These are phyloP conservation scores for Eremochloa ophiuroides DNA, from an alignment of 176 grass and related monocot genomes.

Conservation along the genomic window DNA sequence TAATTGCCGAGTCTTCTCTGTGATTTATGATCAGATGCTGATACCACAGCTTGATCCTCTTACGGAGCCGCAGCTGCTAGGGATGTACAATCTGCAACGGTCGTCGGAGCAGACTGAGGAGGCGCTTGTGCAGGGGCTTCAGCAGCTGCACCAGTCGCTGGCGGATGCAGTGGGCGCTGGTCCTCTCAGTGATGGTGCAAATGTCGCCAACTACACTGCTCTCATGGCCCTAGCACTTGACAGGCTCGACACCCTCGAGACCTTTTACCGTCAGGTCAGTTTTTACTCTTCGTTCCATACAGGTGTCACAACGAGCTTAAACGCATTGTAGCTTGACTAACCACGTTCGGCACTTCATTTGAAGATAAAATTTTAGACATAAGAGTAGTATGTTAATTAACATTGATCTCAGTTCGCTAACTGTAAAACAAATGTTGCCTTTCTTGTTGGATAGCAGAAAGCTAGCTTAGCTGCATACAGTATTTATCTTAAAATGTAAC, in stretches of 20 bases:
- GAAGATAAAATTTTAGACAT: background rate
- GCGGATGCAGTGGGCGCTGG: constrained; percentile 53
- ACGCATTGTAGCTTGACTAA: background rate
- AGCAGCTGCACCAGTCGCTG: constrained; percentile 65
- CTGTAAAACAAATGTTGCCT: background rate
- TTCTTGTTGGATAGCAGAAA: constrained; percentile 18
- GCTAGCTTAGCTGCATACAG: background rate
- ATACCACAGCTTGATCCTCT: constrained; percentile 75
- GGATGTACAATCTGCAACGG: constrained; percentile 68
- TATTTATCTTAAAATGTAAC: background rate
- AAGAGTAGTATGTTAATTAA: background rate
- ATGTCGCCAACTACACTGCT: constrained; percentile 50
- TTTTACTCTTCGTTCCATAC: background rate
- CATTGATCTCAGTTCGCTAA: background rate
- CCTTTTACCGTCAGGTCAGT: constrained; percentile 71
- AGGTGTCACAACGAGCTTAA: background rate
- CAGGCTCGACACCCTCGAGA: constrained; percentile 71
- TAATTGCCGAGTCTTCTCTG: background rate
- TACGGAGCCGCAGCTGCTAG: constrained; percentile 75
- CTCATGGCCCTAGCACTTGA: constrained; percentile 65
- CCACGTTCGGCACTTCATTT: background rate
- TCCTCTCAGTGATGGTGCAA: constrained; percentile 40
- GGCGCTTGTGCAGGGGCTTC: constrained; percentile 72
- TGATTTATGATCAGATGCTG: constrained; percentile 65
- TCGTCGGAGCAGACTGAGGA: constrained; percentile 82